Conservation (phyloP, 2,329 filamentous ascomycete species). For the Trichoderma oligosporum region DNA sequence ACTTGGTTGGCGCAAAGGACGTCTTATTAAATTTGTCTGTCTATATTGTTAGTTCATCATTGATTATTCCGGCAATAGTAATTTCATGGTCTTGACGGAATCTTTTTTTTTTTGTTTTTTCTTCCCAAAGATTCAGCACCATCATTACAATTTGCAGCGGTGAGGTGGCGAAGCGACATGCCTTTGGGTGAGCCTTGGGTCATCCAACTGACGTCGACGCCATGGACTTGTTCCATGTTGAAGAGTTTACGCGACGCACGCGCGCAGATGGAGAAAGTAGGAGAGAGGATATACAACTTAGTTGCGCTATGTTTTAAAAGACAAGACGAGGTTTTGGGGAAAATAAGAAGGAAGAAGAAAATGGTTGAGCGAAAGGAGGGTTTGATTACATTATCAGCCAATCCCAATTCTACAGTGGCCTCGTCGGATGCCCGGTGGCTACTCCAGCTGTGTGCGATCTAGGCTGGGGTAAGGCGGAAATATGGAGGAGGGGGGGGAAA, state of each 20-base stretch:
- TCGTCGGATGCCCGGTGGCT: slow-evolving; percentile 8
- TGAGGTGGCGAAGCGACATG: slow-evolving; percentile 39
- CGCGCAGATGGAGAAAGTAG: neutral
- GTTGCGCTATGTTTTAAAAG: neutral
- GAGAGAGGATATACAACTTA: neutral
- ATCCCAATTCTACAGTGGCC: neutral
- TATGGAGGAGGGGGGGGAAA: neutral
- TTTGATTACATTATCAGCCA: slow-evolving; percentile 11
- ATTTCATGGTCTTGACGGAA: neutral
- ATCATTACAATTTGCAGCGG: neutral
- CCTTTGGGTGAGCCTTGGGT: slow-evolving; percentile 77
- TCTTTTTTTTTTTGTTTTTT: too few species aligned
- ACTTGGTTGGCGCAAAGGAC: slow-evolving; percentile 28
- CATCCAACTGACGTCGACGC: slow-evolving; percentile 88
- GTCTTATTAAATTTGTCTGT: slow-evolving; percentile 33
- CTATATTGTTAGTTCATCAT: neutral
- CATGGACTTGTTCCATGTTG: slow-evolving; percentile 74
- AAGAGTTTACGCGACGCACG: slow-evolving; percentile 17
- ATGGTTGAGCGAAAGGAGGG: slow-evolving; percentile 7
- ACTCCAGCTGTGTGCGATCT: slow-evolving; percentile 16
- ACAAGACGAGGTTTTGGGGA: neutral
- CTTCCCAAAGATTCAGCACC: slow-evolving; percentile 5
- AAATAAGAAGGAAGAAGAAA: neutral
- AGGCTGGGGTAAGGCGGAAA: slow-evolving; percentile 18
- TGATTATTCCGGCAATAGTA: too few species aligned